A percentile compares a stretch with the other conserved stretches of the same genome.
Conservation (phyloP, 371 early-diverging fungal genomes). For the Mortierella sp. region DNA sequence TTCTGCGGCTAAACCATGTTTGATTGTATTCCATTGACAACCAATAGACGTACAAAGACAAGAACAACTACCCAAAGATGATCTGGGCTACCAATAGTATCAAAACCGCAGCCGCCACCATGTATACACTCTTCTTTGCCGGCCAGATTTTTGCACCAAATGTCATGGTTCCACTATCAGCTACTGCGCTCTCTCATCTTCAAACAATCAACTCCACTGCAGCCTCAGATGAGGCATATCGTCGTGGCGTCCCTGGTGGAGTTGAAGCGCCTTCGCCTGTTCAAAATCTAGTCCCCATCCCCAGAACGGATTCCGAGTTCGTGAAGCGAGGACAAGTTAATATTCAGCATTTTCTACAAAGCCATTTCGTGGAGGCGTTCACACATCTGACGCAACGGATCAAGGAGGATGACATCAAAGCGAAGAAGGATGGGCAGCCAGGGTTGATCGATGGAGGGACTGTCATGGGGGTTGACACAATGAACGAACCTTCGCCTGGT, state of each 20-base stretch:
- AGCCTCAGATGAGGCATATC: slow-evolving; percentile 53
- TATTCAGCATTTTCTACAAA: slow-evolving; percentile 69
- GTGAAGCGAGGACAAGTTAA: slow-evolving; percentile 48
- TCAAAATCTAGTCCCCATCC: slow-evolving; percentile 44
- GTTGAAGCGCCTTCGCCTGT: slow-evolving; percentile 36
- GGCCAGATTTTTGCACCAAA: slow-evolving; percentile 82
- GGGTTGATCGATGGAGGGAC: slow-evolving; percentile 66
- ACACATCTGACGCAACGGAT: slow-evolving; percentile 63
- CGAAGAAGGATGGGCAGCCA: slow-evolving; percentile 16
- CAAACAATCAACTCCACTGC: slow-evolving; percentile 30
- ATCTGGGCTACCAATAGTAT: slow-evolving; percentile 89
- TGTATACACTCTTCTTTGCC: slow-evolving; percentile 87
- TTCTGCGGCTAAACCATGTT: not conserved
- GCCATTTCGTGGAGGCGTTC: slow-evolving; percentile 65
- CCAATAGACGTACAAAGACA: slow-evolving; percentile 28
- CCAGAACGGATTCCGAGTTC: slow-evolving; percentile 32
- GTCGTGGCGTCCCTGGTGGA: slow-evolving; percentile 49
- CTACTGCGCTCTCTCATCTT: slow-evolving; percentile 30
- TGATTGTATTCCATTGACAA: not conserved
- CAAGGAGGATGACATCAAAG: slow-evolving; percentile 57
- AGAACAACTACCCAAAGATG: slow-evolving; percentile 73
- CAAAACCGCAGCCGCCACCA: slow-evolving; percentile 81
- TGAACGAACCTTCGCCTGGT: slow-evolving; percentile 85
- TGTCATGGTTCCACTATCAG: slow-evolving; percentile 55
- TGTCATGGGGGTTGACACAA: slow-evolving; percentile 80